These are phyloP conservation scores for Chlamydomonas incerta DNA, from an alignment of 139 green algal species.

Conservation along the genomic window DNA sequence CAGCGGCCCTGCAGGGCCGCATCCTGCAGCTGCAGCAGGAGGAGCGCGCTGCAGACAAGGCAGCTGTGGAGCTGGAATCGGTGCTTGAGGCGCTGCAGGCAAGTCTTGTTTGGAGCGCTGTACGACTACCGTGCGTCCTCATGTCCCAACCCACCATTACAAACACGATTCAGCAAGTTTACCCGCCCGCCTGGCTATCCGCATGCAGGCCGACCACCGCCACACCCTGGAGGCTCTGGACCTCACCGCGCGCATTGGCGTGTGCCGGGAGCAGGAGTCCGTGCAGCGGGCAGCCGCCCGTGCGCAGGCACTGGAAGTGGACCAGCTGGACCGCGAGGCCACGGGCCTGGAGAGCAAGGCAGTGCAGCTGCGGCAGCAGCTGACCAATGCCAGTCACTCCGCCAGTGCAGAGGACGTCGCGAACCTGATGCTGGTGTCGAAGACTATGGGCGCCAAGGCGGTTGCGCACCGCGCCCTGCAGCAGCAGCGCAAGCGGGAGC, in stretches of 20 bases:
- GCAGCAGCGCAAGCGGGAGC: background rate
- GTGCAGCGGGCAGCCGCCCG: background rate
- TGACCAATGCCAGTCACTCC: conserved; percentile 10
- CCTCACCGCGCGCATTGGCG: background rate
- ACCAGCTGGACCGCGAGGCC: background rate
- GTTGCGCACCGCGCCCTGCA: background rate
- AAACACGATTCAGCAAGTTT: too few relatives aligned
- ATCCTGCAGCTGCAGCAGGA: conserved; percentile 25
- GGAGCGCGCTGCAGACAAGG: background rate
- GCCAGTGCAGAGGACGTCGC: conserved; percentile 21
- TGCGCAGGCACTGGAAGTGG: background rate
- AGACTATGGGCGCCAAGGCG: conserved; percentile 6
- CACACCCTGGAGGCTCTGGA: conserved; percentile 21
- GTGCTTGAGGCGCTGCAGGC: background rate
- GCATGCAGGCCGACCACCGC: background rate
- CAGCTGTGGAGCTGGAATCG: background rate
- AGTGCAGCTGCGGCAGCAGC: conserved; percentile 24
- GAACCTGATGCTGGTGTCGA: conserved; percentile 22
- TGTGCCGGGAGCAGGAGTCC: background rate
- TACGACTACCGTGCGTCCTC: too few relatives aligned
- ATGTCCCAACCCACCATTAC: too few relatives aligned
- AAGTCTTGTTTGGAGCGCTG: too few relatives aligned
- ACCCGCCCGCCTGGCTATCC: too few relatives aligned
- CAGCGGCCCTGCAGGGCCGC: conserved; percentile 3
- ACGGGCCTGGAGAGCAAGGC: conserved; percentile 14